These are phyloP conservation scores for Rhodomyrtus tomentosa DNA, from an alignment of 345 rosid species.

Conservation along the genomic window DNA sequence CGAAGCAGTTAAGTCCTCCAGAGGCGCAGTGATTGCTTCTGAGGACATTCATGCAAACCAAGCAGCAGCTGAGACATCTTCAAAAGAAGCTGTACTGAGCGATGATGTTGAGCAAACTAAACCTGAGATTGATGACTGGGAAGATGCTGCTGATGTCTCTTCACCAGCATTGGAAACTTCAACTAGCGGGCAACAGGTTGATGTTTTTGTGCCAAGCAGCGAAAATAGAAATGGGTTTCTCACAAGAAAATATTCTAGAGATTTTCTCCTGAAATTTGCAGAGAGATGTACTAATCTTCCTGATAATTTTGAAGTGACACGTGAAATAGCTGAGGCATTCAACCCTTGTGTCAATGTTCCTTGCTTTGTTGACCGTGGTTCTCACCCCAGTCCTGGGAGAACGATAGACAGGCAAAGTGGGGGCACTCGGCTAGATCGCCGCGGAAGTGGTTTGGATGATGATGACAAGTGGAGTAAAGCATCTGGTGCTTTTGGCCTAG, in stretches of 20 bases:
- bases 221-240: conserved; percentile 16
- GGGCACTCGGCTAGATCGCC: conserved; percentile 61
- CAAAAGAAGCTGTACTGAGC: conserved; percentile 12
- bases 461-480: conserved; percentile 65
- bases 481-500: conserved; percentile 35
- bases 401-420: conserved; percentile 45
- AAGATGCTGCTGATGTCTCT: conserved; percentile 86
- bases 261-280: conserved; percentile 75
- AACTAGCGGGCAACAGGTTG: conserved; percentile 10
- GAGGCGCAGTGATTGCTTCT: conserved; percentile 13
- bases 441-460: conserved; percentile 43
- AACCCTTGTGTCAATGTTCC: conserved; percentile 18
- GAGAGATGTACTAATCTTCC: conserved; percentile 67
- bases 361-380: conserved; percentile 46
- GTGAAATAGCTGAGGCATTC: conserved; percentile 41
- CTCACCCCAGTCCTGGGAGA: conserved; percentile 51
- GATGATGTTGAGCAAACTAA: conserved; percentile 29
- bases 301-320: conserved; percentile 32
- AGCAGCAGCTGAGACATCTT: conserved; percentile 13
- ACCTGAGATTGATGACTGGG: conserved; percentile 92
- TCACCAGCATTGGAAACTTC: conserved; percentile 61
- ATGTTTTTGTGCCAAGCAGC: conserved; percentile 2
- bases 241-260: conserved; percentile 82
- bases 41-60: conserved; percentile 22
- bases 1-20: conserved; percentile 21